phyloP scores from a whole-genome alignment of 129 eudicot species.

The Flaveria ramosissima region DNA sequence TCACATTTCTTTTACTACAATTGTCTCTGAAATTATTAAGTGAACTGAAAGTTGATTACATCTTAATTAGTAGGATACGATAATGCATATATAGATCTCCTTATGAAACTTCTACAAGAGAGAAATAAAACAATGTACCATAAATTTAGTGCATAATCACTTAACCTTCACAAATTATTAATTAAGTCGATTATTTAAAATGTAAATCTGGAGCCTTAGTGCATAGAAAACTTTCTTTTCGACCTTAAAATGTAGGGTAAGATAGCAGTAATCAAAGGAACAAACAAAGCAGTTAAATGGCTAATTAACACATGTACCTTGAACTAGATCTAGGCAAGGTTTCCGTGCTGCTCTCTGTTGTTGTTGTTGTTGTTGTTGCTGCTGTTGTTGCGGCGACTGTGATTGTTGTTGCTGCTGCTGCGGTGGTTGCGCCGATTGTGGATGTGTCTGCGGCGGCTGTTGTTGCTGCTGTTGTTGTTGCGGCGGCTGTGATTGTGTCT shows the following conservation, averaged over 20 bases:
- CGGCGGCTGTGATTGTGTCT: too few species aligned
- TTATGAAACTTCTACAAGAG: background rate
- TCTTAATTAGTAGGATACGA: background rate
- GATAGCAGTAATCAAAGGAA: background rate
- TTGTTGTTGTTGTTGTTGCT: background rate
- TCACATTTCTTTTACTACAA: background rate
- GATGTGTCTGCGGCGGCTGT: too few species aligned
- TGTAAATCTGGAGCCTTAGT: too few species aligned
- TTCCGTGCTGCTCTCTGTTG: background rate
- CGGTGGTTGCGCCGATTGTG: too few species aligned
- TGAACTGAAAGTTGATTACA: background rate
- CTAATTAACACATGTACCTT: background rate
- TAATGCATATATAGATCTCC: background rate
- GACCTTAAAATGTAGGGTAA: too few species aligned
- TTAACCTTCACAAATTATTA: background rate
- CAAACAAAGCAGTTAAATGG: background rate
- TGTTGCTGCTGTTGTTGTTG: too few species aligned
- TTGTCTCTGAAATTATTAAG: background rate
- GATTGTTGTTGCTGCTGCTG: too few species aligned
- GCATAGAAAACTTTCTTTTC: too few species aligned
- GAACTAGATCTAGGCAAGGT: background rate
- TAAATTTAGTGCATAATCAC: background rate
- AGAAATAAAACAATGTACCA: too few species aligned
- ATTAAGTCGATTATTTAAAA: background rate
- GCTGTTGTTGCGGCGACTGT: background rate